Evolutionary conservation across 2,329 filamentous ascomycete genomes (phyloP), one percentile per base, ranked within the genome.

Genomic region (Pseudonectria buxi): DNA sequence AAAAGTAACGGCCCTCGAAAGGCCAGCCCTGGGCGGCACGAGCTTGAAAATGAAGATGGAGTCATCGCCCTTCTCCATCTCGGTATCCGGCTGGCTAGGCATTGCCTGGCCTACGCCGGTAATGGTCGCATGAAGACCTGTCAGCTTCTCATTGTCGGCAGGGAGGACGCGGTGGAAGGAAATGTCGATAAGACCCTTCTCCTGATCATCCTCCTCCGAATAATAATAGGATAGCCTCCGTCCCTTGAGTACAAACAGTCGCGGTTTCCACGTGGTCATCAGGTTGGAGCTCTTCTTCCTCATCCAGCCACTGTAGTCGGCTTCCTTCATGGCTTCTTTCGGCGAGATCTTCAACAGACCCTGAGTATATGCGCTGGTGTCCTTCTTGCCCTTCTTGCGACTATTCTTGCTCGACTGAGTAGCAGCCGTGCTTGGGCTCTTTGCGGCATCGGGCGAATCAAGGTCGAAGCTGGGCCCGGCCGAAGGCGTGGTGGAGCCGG

Each of bases 281-380:
- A 96, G 70, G 53, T 90, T 92, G 2, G 87, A 90, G 40, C 87
- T 95, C 63, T 94, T 89, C 73, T 98, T 98, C 71, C 92, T 96
- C 92, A 98, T 98, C 92, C 92, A 98, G 2, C 92, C 92, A 53
- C 83, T 90, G 59, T 95, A 96, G 55, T 98, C 90, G 36, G 87
- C 90, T 42, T 78, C 80, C 43, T 79, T 68, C 62, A 95, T 92
- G 41, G 90, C 88, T 56, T 95, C 86, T 36, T 79, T 71, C 0
- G 92, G 92, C 0, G 76, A 67, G 41, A 90, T 83, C 61, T 89
- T 88, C 49, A 85, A 75, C 27, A 96, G 66, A 0, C 92, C 92
- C 22, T 86, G 82, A 13, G 81, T 86, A 61, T 96, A 98, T 1
- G 92, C 92, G 53, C 89, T 95, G 0, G 92, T 98, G 39, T 87